Percentiles rank a stretch among this genome's conserved stretches.
Conservation (phyloP, 139 green algal genomes). For the Coelastrella sp. region DNA sequence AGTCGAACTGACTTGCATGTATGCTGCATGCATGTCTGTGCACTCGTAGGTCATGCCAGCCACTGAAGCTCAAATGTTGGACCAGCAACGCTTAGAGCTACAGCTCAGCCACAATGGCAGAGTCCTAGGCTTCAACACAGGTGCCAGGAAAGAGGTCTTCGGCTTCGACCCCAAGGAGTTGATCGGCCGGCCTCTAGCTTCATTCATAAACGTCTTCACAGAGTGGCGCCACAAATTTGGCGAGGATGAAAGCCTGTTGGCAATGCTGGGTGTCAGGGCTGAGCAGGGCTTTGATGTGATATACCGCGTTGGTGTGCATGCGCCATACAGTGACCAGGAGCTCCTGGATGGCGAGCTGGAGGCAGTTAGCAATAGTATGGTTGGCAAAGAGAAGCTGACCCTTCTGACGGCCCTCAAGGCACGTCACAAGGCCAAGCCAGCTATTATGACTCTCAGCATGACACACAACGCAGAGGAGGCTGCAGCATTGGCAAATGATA, state of each 20-base stretch:
- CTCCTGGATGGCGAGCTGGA: not conserved
- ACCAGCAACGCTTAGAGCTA: conserved; percentile 33
- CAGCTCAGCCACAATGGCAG: conserved; percentile 17
- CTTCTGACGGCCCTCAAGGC: not conserved
- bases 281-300: conserved; percentile 3
- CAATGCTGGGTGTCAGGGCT: not conserved
- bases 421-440: conserved; percentile 26
- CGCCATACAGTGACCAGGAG: not conserved
- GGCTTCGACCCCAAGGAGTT: conserved; percentile 10
- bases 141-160: conserved; percentile 24
- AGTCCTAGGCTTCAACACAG: conserved; percentile 30
- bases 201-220: conserved; percentile 38
- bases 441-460: conserved; percentile 20
- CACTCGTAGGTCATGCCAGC: not conserved
- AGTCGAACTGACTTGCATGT: no score
- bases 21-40: no score
- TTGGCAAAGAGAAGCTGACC: not conserved
- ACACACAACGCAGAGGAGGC: not conserved
- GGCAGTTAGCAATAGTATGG: not conserved
- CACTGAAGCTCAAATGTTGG: not conserved
- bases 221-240: conserved; percentile 24
- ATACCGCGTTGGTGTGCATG: not conserved
- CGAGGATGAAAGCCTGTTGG: conserved; percentile 31
- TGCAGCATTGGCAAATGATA: no score
- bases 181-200: conserved; percentile 14